A percentile compares a stretch with the other conserved stretches of the same genome.
phyloP scores from a whole-genome alignment of 345 rosid genomes.

The Populus pruinosa region DNA sequence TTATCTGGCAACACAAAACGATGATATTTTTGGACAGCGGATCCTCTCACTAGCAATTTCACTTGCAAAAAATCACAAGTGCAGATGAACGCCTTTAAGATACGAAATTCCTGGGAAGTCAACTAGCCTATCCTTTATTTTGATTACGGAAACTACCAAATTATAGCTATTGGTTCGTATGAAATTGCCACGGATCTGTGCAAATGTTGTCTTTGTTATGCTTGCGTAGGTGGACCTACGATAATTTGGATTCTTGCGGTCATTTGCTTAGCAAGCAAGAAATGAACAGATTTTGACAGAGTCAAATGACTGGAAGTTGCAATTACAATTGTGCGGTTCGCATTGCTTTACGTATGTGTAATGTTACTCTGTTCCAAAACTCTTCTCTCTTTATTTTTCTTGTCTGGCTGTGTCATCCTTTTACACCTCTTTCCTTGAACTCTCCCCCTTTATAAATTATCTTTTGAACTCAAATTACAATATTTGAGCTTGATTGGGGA shows the following conservation, averaged over 20 bases:
- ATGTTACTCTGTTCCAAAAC: not conserved
- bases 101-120: no score
- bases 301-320: not conserved
- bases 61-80: not conserved
- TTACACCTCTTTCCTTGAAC: not conserved
- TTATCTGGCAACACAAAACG: not conserved
- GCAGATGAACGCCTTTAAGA: no score
- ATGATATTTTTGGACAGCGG: not conserved
- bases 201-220: not conserved
- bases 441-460: not conserved
- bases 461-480: not conserved
- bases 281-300: not conserved
- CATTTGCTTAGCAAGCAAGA: conserved; percentile 6
- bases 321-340: not conserved
- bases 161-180: not conserved
- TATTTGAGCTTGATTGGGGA: not conserved
- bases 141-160: no score
- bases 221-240: not conserved
- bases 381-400: not conserved
- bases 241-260: not conserved
- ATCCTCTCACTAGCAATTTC: not conserved
- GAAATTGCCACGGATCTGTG: not conserved
- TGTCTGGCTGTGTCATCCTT: not conserved
- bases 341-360: not conserved
- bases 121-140: not conserved